These are phyloP conservation scores for Pseudogymnoascus pannorum DNA, from an alignment of 2,329 filamentous ascomycete species.

Conservation along the genomic window DNA sequence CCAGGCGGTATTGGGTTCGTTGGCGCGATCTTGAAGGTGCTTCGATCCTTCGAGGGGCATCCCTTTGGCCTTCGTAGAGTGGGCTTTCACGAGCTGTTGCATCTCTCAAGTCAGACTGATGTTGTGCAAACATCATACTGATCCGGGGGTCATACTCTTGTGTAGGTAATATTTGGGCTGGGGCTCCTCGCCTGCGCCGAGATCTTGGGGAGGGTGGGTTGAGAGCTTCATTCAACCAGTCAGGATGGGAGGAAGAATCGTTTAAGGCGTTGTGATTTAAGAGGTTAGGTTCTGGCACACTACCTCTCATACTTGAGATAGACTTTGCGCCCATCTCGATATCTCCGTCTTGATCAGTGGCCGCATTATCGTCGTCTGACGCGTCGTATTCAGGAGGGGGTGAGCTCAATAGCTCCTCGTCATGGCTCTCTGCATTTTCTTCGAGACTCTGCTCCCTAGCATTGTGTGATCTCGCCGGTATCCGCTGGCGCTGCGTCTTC, in stretches of 20 bases:
- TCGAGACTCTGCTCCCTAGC: constrained; percentile 10
- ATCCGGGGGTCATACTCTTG: constrained; percentile 27
- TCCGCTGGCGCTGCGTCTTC: background rate
- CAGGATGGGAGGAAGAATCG: no score
- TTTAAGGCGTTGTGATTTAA: background rate
- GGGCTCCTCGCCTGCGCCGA: constrained; percentile 13
- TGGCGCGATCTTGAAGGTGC: constrained; percentile 17
- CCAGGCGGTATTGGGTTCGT: constrained; percentile 19
- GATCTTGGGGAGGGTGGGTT: constrained; percentile 19
- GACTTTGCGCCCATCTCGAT: constrained; percentile 27
- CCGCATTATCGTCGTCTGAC: constrained; percentile 15
- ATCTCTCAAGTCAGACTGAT: constrained; percentile 22
- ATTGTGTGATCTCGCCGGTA: background rate
- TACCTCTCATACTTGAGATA: background rate
- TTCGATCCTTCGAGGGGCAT: constrained; percentile 16
- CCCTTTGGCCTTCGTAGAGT: constrained; percentile 15
- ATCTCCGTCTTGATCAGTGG: constrained; percentile 29
- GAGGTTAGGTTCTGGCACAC: background rate
- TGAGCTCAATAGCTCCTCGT: constrained; percentile 13
- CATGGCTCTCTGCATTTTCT: constrained; percentile 20
- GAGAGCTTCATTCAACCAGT: no score
- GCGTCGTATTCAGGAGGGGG: constrained; percentile 21
- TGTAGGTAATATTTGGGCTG: constrained; percentile 5
- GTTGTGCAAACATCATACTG: constrained; percentile 27
- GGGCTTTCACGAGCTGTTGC: constrained; percentile 14